Evolutionary conservation across 345 rosid species (phyloP), one percentile per base, ranked within the genome.

Genomic region (Schrenkiella parvula): DNA sequence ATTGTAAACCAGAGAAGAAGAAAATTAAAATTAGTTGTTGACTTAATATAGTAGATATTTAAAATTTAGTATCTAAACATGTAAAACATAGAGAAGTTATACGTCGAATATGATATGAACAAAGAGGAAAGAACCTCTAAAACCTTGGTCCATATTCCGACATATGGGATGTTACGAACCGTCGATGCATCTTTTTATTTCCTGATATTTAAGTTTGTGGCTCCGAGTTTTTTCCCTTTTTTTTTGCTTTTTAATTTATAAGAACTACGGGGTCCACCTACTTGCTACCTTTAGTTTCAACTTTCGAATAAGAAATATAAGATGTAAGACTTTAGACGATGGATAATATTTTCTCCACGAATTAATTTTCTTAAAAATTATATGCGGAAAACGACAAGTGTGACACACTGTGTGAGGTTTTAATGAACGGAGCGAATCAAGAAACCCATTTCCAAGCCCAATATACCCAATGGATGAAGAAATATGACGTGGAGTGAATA

Each of bases 151-250:
- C 74, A 68, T 43, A 61, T 43, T 52, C 51, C 26, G 70, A 68
- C 70, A 75, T 51, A 61, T 68, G 74, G 70, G 79, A 75, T 62
- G 74, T 75, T 68, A 69, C 11, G 79, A 75, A 75, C 74, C 79
- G 74, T 69, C 17, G 79, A 75, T 75, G 79, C 51, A 23, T 18
- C 70, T 44, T 75, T 62, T 53, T n/a, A n/a, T 21, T 35, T 25
- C 55, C 17, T 60, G 57, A 23, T 54, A 43, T 68, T 39, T 68
- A 26, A 34, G 32, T 59, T 48, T 39, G 73, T 74, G 73, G 68
- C 47, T 66, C 68, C 59, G n/a, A n/a, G n/a, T 55, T 3, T 46
- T 44, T 48, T 26, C 66, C 17, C 8, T n/a, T 23, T 8, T 32
- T 50, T 9, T 10, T 10, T 12, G 17, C 0, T n/a, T 6, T 50